Conservation (phyloP, 2,329 filamentous ascomycete species). For the Allantophomopsis lycopodina region DNA sequence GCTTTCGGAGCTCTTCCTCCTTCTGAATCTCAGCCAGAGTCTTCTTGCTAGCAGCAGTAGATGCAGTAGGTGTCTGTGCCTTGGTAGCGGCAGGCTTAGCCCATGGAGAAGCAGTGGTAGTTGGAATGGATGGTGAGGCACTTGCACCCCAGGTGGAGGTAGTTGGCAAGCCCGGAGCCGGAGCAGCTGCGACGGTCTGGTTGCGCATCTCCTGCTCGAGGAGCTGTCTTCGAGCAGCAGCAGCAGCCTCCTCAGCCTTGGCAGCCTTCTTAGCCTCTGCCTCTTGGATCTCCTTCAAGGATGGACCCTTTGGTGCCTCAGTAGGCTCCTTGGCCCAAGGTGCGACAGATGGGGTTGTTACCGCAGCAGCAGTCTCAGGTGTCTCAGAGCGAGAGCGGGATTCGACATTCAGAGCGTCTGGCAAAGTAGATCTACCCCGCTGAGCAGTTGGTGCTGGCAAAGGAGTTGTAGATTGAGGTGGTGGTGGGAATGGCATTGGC, state of each 20-base stretch:
- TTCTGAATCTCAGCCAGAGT: conserved; percentile 92
- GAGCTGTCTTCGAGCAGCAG: conserved; percentile 60
- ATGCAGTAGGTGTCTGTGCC: conserved; percentile 17
- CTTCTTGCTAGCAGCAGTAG: conserved; percentile 51
- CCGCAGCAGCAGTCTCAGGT: conserved; percentile 37
- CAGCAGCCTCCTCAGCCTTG: conserved; percentile 70
- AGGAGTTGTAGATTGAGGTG: conserved; percentile 61
- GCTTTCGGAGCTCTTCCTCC: conserved; percentile 85
- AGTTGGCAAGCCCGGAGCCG: conserved; percentile 70
- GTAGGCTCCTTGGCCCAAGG: conserved; percentile 89
- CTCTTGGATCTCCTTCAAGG: conserved; percentile 92
- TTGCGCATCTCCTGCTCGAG: conserved; percentile 68
- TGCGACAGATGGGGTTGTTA: conserved; percentile 58
- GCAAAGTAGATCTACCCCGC: conserved; percentile 69
- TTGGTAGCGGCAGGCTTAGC: conserved; percentile 31
- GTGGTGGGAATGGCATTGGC: conserved; percentile 61
- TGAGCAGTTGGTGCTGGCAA: conserved; percentile 83
- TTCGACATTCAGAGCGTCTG: conserved; percentile 52
- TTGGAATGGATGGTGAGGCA: conserved; percentile 16
- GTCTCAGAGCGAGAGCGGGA: conserved; percentile 67
- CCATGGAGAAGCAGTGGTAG: conserved; percentile 24
- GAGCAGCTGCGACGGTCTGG: conserved; percentile 41
- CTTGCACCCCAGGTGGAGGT: conserved; percentile 63
- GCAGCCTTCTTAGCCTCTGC: conserved; percentile 88
- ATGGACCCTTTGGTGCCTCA: conserved; percentile 67